Percentiles rank a stretch among this genome's conserved stretches.
phyloP scores from a whole-genome alignment of 169 alveolate genomes.

The Theileria sp. region DNA sequence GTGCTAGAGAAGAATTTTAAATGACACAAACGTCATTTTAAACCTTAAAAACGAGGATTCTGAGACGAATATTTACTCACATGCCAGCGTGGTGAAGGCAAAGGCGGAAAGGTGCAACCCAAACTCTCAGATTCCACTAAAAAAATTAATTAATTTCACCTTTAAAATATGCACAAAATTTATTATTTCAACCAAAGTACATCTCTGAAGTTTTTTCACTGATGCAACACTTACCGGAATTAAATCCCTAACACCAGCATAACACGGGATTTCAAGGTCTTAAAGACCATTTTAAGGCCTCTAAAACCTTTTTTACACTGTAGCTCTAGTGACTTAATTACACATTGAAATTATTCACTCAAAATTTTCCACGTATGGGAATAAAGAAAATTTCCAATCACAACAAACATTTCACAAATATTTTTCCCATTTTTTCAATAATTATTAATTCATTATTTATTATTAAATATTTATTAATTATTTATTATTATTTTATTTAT shows the following conservation, averaged over 20 bases:
- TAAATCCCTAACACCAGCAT: not conserved
- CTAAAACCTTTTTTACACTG: not conserved
- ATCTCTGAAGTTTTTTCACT: not conserved
- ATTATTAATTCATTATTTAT: too few relatives aligned
- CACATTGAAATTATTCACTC: not conserved
- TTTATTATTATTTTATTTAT: too few relatives aligned
- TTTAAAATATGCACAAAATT: not conserved
- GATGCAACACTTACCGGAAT: slow-evolving; percentile 18
- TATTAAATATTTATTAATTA: too few relatives aligned
- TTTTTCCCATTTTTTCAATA: too few relatives aligned
- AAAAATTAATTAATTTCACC: not conserved
- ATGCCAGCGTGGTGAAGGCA: slow-evolving; percentile 12
- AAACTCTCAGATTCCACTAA: not conserved
- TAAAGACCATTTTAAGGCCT: not conserved
- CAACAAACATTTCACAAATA: not conserved
- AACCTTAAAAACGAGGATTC: not conserved
- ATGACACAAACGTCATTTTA: not conserved
- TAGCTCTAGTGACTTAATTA: too few relatives aligned
- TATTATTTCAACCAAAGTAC: not conserved
- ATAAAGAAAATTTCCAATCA: not conserved
- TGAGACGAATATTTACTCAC: slow-evolving; percentile 1
- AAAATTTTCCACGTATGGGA: not conserved
- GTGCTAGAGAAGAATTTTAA: not conserved
- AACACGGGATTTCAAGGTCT: not conserved
- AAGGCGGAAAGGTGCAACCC: slow-evolving; percentile 18